Evolutionary conservation across 352 stramenopile species (phyloP).

Genomic region (Globisporangium middletonii): DNA sequence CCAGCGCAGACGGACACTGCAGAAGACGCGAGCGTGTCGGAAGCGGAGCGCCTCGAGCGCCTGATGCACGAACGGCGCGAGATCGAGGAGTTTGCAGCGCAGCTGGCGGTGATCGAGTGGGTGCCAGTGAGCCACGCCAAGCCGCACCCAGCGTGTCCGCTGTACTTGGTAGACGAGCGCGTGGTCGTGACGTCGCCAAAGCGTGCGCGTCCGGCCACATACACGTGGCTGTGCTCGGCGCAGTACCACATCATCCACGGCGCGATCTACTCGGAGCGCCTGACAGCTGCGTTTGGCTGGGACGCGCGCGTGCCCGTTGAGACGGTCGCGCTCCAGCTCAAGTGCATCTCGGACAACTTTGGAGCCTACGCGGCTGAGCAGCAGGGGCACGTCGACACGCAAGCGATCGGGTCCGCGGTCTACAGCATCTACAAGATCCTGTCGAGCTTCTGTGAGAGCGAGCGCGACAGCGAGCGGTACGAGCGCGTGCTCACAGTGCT

Average conservation of each 20-base stretch:
- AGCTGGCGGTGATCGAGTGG: slow-evolving; percentile 51
- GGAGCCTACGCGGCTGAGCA: slow-evolving; percentile 4
- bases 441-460: slow-evolving; percentile 52
- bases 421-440: slow-evolving; percentile 55
- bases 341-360: slow-evolving; percentile 39
- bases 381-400: slow-evolving; percentile 17
- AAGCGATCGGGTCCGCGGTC: slow-evolving; percentile 44
- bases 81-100: slow-evolving; percentile 60
- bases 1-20: slow-evolving; percentile 12
- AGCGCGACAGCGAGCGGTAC: slow-evolving; percentile 15
- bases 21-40: not conserved
- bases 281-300: slow-evolving; percentile 44
- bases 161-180: slow-evolving; percentile 26
- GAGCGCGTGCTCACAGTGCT: slow-evolving; percentile 31
- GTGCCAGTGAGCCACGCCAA: slow-evolving; percentile 41
- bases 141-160: slow-evolving; percentile 29
- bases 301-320: slow-evolving; percentile 26
- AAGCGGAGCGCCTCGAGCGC: slow-evolving; percentile 26
- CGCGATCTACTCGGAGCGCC: slow-evolving; percentile 29
- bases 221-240: slow-evolving; percentile 56
- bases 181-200: slow-evolving; percentile 42
- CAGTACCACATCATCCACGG: slow-evolving; percentile 56
- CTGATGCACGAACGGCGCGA: slow-evolving; percentile 30
- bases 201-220: slow-evolving; percentile 31
- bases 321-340: slow-evolving; percentile 44